Percentiles rank a stretch among this genome's conserved stretches.
phyloP scores from a whole-genome alignment of 1,284 basidiomycete species.

The Xanthoconium separans region DNA sequence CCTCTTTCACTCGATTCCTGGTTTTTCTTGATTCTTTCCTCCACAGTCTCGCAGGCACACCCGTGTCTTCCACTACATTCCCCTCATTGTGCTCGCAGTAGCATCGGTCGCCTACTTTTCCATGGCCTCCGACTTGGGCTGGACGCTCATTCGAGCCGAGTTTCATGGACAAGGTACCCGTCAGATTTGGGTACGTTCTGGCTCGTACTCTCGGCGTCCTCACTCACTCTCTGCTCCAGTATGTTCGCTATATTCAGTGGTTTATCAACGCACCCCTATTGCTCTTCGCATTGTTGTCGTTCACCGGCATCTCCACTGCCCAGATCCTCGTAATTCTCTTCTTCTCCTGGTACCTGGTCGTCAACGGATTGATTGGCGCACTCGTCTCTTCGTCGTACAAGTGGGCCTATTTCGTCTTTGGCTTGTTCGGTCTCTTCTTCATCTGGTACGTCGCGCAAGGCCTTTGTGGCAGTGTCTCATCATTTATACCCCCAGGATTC shows the following conservation, averaged over 20 bases:
- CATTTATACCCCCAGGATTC: constrained; percentile 16
- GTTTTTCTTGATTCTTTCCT: background rate
- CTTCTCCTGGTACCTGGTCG: constrained; percentile 50
- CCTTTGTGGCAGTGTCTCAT: background rate
- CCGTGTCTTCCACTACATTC: constrained; percentile 49
- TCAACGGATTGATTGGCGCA: constrained; percentile 52
- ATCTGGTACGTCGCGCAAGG: constrained; percentile 39
- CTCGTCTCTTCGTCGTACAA: constrained; percentile 50
- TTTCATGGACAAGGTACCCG: constrained; percentile 43
- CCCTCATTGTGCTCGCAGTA: constrained; percentile 45
- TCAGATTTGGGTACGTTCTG: constrained; percentile 49
- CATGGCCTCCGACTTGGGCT: constrained; percentile 62
- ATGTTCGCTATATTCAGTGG: constrained; percentile 56
- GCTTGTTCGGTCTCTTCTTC: constrained; percentile 44
- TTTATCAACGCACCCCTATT: constrained; percentile 57
- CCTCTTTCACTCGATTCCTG: background rate
- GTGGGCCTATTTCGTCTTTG: constrained; percentile 47
- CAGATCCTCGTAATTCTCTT: constrained; percentile 55
- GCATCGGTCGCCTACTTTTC: constrained; percentile 48
- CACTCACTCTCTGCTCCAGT: constrained; percentile 28
- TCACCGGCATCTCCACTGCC: constrained; percentile 50
- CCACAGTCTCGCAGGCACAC: constrained; percentile 36
- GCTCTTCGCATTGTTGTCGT: constrained; percentile 50
- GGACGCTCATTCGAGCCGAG: constrained; percentile 43
- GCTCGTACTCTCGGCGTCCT: background rate